Conservation (phyloP, 352 stramenopile species). For the Lagenidium giganteum region DNA sequence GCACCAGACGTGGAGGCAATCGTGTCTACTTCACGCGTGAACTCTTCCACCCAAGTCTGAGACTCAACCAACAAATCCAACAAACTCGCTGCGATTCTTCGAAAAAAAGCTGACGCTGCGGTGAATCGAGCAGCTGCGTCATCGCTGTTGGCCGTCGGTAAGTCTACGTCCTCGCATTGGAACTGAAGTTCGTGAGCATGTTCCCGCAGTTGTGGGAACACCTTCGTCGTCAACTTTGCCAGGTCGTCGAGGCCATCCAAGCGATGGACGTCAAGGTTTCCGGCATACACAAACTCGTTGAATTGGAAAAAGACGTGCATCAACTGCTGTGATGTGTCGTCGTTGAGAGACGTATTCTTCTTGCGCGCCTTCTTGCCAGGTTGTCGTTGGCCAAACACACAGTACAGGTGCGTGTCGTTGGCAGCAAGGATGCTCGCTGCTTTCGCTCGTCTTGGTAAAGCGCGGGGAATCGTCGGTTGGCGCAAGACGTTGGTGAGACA, state of each 20-base stretch:
- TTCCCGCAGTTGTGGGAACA: constrained; percentile 35
- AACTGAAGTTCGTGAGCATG: constrained; percentile 38
- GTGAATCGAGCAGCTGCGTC: too few species aligned
- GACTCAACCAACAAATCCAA: constrained; percentile 41
- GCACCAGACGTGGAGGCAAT: constrained; percentile 19
- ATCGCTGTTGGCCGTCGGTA: too few species aligned
- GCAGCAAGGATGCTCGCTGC: constrained; percentile 27
- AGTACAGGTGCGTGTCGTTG: constrained; percentile 67
- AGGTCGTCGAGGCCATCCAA: constrained; percentile 36
- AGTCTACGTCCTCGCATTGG: constrained; percentile 24
- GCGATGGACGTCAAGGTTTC: constrained; percentile 18
- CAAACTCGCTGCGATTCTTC: constrained; percentile 23
- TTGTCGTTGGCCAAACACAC: constrained; percentile 21
- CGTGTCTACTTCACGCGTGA: constrained; percentile 36
- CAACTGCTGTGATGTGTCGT: constrained; percentile 15
- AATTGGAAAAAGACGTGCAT: constrained; percentile 53
- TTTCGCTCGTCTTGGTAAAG: too few species aligned
- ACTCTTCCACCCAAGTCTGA: constrained; percentile 46
- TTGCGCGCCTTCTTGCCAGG: not conserved
- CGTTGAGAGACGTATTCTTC: constrained; percentile 1
- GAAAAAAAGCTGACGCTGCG: too few species aligned
- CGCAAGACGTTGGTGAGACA: constrained; percentile 5
- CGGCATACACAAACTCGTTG: constrained; percentile 55
- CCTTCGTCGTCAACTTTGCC: constrained; percentile 23
- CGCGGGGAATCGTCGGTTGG: too few species aligned